phyloP scores from a whole-genome alignment of 257 asterid species.

The Solanum arcanum region DNA sequence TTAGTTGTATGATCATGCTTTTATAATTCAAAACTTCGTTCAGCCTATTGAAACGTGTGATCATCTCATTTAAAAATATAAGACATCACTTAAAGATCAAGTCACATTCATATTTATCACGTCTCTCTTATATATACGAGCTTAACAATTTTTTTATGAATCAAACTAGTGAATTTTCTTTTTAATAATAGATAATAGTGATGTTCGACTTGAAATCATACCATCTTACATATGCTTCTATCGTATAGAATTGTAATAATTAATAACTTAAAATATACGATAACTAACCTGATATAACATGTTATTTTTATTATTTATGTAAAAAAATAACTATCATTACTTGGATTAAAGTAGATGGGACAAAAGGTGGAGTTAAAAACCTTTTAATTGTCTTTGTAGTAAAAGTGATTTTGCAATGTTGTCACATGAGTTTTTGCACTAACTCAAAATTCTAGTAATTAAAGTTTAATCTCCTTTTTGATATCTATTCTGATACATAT shows the following conservation, averaged over 20 bases:
- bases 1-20: neutral
- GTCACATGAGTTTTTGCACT: neutral
- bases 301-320: neutral
- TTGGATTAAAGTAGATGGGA: neutral
- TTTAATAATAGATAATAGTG: too few relatives aligned
- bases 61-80: too few relatives aligned
- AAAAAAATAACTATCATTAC: neutral
- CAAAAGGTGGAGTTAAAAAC: neutral
- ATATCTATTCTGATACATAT: neutral
- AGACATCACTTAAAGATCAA: too few relatives aligned
- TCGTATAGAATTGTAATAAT: too few relatives aligned
- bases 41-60: accelerated
- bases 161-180: too few relatives aligned
- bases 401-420: neutral
- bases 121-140: neutral
- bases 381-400: neutral
- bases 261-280: too few relatives aligned
- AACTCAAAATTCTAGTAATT: neutral
- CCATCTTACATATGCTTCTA: neutral
- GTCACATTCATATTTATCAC: neutral
- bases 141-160: too few relatives aligned
- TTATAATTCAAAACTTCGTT: neutral
- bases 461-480: neutral
- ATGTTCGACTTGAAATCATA: too few relatives aligned
- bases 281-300: neutral